phyloP scores from a whole-genome alignment of 2,329 filamentous ascomycete genomes.

The Pyrenophora seminiperda region DNA sequence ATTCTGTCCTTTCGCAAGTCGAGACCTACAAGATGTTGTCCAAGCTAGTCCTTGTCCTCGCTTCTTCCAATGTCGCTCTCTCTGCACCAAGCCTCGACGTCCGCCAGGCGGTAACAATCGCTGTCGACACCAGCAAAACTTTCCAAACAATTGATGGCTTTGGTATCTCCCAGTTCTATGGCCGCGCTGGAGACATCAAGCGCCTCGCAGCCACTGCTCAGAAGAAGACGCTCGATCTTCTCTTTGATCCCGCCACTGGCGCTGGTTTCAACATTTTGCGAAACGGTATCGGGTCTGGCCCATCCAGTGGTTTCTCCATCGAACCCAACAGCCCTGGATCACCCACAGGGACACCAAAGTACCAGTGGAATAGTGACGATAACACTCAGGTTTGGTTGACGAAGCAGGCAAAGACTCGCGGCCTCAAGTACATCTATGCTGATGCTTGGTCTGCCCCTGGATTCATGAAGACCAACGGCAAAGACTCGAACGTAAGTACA shows the following conservation, averaged over 20 bases:
- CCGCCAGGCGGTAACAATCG: neutral
- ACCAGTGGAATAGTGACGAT: neutral
- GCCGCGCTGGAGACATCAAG: neutral
- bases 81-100: neutral
- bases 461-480: neutral
- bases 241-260: neutral
- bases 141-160: neutral
- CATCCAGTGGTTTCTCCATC: neutral
- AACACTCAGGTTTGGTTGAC: neutral
- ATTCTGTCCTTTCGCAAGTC: neutral
- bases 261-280: neutral
- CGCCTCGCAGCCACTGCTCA: neutral
- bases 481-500: neutral
- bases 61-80: neutral
- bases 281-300: neutral
- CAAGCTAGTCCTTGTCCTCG: neutral
- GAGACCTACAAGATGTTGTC: neutral
- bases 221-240: neutral
- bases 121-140: neutral
- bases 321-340: neutral
- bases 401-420: neutral
- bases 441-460: neutral
- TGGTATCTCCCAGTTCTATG: neutral
- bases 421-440: neutral
- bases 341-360: neutral